Evolutionary conservation across 1,284 basidiomycete genomes (phyloP).

Genomic region (Leccinum angustisporum): DNA sequence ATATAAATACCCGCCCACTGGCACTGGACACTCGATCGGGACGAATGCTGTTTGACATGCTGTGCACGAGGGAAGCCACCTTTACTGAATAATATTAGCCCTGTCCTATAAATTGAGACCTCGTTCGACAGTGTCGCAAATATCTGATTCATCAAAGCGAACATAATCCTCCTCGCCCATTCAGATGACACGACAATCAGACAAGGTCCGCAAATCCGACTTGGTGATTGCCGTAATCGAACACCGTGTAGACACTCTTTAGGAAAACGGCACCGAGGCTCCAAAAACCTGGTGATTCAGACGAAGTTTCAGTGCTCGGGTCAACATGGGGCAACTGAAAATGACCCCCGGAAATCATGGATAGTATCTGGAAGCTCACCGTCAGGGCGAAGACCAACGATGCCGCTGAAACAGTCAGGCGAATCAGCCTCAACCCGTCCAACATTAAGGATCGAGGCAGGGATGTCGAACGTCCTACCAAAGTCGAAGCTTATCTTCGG

Average conservation of each 20-base stretch:
- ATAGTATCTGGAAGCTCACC: neutral
- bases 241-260: neutral
- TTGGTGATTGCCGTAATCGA: neutral
- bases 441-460: neutral
- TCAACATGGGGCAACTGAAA: neutral
- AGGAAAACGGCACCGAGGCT: neutral
- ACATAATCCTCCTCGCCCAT: conserved; percentile 44
- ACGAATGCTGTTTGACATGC: neutral
- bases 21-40: neutral
- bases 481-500: too few species aligned
- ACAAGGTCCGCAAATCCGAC: neutral
- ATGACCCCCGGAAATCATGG: neutral
- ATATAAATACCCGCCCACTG: neutral
- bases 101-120: too few species aligned
- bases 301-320: neutral
- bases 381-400: neutral
- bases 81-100: too few species aligned
- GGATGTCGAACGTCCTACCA: too few species aligned
- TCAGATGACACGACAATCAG: conserved; percentile 35
- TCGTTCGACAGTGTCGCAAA: neutral
- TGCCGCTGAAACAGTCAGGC: neutral
- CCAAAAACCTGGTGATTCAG: neutral
- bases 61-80: neutral
- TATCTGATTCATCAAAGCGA: conserved; percentile 21
- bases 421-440: neutral